These are phyloP conservation scores for Leccinum aurantiacum DNA, from an alignment of 768 basidiomycete genomes.

Conservation along the genomic window DNA sequence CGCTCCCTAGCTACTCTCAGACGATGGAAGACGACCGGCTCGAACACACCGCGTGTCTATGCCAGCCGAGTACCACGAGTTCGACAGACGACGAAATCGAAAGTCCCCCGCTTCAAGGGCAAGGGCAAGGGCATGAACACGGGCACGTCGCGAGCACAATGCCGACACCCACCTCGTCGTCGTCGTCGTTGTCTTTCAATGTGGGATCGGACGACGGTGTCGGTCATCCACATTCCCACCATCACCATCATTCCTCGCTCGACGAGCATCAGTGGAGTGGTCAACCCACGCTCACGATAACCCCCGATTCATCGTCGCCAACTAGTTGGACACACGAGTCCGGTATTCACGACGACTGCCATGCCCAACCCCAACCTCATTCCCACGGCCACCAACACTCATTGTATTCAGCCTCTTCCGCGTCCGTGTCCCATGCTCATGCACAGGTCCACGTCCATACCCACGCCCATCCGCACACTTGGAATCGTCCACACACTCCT, in stretches of 20 bases:
- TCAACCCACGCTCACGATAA: not conserved
- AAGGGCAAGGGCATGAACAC: not conserved
- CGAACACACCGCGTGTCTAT: constrained; percentile 42
- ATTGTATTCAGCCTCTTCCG: constrained; percentile 1
- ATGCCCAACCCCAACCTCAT: not conserved
- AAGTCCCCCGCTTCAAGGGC: not conserved
- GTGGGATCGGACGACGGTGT: not conserved
- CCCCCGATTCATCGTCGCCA: not conserved
- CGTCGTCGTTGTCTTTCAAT: constrained; percentile 34
- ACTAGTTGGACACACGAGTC: not conserved
- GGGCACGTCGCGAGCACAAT: not conserved
- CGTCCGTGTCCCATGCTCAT: not conserved
- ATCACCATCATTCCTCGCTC: not conserved
- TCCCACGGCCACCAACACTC: not conserved
- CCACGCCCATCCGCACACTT: not conserved
- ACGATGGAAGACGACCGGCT: constrained; percentile 18
- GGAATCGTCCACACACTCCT: not conserved
- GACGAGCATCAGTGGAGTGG: not conserved
- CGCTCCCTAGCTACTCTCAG: constrained; percentile 73
- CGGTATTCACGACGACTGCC: not conserved
- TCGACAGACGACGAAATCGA: not conserved
- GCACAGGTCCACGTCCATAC: not conserved
- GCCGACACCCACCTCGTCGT: constrained; percentile 14
- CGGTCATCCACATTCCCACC: not conserved
- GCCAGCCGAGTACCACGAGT: constrained; percentile 21